Evolutionary conservation across 2,329 filamentous ascomycete genomes (phyloP).

Genomic region (Myriangium duriaei): DNA sequence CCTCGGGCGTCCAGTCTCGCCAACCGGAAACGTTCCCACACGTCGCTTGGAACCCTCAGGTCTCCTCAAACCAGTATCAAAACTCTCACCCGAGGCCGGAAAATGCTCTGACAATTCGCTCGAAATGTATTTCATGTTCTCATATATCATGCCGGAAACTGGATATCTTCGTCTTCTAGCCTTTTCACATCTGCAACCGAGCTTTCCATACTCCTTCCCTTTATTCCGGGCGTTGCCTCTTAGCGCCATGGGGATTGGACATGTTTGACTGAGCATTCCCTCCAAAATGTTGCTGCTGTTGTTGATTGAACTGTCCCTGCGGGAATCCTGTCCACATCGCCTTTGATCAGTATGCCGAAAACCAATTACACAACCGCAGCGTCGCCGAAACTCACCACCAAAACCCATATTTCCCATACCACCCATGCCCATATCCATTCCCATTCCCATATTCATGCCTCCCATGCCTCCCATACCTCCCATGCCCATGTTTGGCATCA

Average conservation of each 20-base stretch:
- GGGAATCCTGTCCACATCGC: conserved; percentile 51
- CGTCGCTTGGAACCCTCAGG: too few relatives aligned
- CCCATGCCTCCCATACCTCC: conserved; percentile 30
- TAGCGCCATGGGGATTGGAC: conserved; percentile 13
- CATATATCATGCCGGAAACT: conserved; percentile 6
- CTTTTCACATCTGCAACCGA: not conserved
- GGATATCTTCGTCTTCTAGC: not conserved
- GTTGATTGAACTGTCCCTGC: conserved; percentile 58
- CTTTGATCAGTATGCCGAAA: conserved; percentile 21
- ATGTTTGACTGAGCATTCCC: conserved; percentile 5
- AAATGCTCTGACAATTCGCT: too few relatives aligned
- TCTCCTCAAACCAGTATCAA: too few relatives aligned
- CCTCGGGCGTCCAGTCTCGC: too few relatives aligned
- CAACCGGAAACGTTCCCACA: too few relatives aligned
- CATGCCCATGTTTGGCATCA: conserved; percentile 14
- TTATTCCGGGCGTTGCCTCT: conserved; percentile 13
- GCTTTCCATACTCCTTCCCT: too few relatives aligned
- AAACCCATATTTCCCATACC: conserved; percentile 29
- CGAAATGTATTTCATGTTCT: not conserved
- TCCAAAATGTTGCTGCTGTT: conserved; percentile 52
- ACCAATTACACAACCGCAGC: too few relatives aligned
- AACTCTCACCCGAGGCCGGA: too few relatives aligned
- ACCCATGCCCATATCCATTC: conserved; percentile 32
- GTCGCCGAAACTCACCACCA: conserved; percentile 28
- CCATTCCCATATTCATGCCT: conserved; percentile 28